Percentiles rank a stretch among this genome's conserved stretches.
Evolutionary conservation across 2,329 filamentous ascomycete genomes (phyloP).

Genomic region (Xylaria sp.): DNA sequence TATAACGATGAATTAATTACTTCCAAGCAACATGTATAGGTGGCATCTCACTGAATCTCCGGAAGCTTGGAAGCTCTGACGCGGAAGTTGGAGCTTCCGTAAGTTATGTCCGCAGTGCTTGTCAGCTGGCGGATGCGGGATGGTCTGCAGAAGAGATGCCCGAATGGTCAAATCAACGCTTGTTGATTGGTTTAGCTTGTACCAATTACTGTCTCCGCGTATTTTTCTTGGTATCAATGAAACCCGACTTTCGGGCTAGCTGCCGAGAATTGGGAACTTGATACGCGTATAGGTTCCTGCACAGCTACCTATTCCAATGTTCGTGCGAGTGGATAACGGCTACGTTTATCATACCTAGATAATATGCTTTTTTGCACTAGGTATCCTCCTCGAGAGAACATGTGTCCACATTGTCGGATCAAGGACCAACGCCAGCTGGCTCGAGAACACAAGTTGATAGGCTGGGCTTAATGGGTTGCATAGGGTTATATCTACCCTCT

Average conservation of each 20-base stretch:
- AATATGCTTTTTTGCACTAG: too few species aligned
- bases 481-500: too few species aligned
- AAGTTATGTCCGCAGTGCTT: conserved; percentile 22
- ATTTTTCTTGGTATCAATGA: neutral
- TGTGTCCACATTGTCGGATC: too few species aligned
- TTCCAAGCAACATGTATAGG: conserved; percentile 32
- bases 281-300: too few species aligned
- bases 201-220: neutral
- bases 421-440: too few species aligned
- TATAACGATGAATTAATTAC: conserved; percentile 6
- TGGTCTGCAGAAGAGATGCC: conserved; percentile 22
- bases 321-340: neutral
- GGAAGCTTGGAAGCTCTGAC: conserved; percentile 29
- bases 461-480: too few species aligned
- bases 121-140: conserved; percentile 28
- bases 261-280: conserved; percentile 18
- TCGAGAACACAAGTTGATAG: neutral
- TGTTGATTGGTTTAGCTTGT: conserved; percentile 32
- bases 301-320: too few species aligned
- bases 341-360: neutral
- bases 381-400: too few species aligned
- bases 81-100: conserved; percentile 41
- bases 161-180: conserved; percentile 24
- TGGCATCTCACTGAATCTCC: conserved; percentile 33
- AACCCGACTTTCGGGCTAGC: conserved; percentile 26